A percentile compares a stretch with the other conserved stretches of the same genome.
Conservation (phyloP, 1,284 basidiomycete genomes). For the Wallemia mellicola region DNA sequence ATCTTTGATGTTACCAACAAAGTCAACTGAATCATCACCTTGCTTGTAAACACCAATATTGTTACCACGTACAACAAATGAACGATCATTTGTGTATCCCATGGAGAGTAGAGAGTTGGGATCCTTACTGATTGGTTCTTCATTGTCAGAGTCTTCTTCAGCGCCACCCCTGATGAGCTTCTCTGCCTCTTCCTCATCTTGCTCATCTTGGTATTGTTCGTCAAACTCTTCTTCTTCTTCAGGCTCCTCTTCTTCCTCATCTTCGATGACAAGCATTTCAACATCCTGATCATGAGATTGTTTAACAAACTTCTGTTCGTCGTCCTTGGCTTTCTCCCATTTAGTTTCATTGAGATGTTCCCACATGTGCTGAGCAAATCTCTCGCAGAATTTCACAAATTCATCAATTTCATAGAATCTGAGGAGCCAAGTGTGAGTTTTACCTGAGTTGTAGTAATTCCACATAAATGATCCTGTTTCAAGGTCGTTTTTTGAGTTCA, state of each 20-base stretch:
- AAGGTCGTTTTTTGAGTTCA: conserved; percentile 39
- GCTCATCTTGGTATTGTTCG: conserved; percentile 42
- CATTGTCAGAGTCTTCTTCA: conserved; percentile 14
- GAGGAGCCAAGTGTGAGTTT: conserved; percentile 46
- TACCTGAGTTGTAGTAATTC: conserved; percentile 27
- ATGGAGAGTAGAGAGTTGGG: conserved; percentile 79
- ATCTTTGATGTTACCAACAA: conserved; percentile 62
- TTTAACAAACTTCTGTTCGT: conserved; percentile 30
- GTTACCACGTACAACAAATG: conserved; percentile 80
- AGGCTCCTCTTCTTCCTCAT: conserved; percentile 20
- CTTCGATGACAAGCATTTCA: conserved; percentile 46
- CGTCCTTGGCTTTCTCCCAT: conserved; percentile 54
- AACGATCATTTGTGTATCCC: conserved; percentile 83
- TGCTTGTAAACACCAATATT: conserved; percentile 94
- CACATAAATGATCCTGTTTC: conserved; percentile 38
- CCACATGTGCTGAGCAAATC: conserved; percentile 47
- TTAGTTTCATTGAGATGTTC: conserved; percentile 43
- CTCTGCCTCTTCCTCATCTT: conserved; percentile 30
- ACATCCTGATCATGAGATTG: conserved; percentile 41
- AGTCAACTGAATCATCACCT: conserved; percentile 49
- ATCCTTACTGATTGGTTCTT: conserved; percentile 15
- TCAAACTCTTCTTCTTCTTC: conserved; percentile 13
- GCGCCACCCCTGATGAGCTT: conserved; percentile 16
- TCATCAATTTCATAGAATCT: conserved; percentile 30
- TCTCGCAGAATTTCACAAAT: conserved; percentile 32